A percentile compares a stretch with the other conserved stretches of the same genome.
Conservation (phyloP, 139 green algal genomes). For the Edaphochlamys debaryana region DNA sequence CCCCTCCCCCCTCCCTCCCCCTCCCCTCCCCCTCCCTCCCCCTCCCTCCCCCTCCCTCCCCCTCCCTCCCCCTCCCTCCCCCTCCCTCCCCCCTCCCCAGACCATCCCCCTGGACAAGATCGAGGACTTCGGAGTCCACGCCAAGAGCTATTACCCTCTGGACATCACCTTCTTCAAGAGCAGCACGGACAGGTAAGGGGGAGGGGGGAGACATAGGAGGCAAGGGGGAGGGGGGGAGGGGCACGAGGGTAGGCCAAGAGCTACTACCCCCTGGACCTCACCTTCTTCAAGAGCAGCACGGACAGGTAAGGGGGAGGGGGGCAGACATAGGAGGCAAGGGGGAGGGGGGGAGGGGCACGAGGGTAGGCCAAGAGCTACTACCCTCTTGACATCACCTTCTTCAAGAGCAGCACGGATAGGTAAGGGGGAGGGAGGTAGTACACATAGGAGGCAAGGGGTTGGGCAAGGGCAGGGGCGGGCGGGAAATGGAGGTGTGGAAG, state of each 20-base stretch:
- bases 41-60: too few relatives aligned
- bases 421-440: neutral
- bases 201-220: neutral
- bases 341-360: neutral
- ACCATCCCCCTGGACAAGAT: conserved; percentile 71
- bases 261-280: conserved; percentile 88
- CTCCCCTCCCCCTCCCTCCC: too few relatives aligned
- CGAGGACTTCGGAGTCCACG: conserved; percentile 95
- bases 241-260: conserved; percentile 57
- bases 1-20: too few relatives aligned
- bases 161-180: conserved; percentile 97
- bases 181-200: conserved; percentile 36
- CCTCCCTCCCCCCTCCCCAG: too few relatives aligned
- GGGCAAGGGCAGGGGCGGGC: neutral
- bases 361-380: conserved; percentile 81
- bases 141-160: conserved; percentile 82
- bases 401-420: conserved; percentile 83
- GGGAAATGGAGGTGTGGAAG: conserved; percentile 34
- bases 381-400: conserved; percentile 88
- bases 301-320: conserved; percentile 26
- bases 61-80: too few relatives aligned
- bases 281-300: conserved; percentile 92
- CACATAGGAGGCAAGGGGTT: neutral
- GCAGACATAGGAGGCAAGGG: neutral
- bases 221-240: neutral